A percentile compares a stretch with the other conserved stretches of the same genome.
Evolutionary conservation across 1,284 basidiomycete genomes (phyloP).

Genomic region (Melampsora occidentalis): DNA sequence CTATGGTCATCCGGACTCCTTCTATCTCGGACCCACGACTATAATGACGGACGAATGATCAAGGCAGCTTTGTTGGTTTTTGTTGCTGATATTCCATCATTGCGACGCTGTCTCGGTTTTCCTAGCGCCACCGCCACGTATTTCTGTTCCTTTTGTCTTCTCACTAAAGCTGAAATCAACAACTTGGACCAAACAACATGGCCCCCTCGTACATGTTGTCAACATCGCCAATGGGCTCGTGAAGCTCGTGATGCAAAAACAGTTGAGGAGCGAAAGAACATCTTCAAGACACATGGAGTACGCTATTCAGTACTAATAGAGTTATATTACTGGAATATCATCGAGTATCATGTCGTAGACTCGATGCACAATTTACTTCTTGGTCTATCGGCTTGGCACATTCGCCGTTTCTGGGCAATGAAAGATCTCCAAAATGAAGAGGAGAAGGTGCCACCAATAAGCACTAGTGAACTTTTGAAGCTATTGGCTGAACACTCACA

Average conservation of each 20-base stretch:
- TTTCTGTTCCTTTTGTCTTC: not conserved
- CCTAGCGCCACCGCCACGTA: not conserved
- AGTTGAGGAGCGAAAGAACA: no score
- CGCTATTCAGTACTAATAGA: not conserved
- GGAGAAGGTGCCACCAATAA: not conserved
- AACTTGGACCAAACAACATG: not conserved
- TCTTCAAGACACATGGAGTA: not conserved
- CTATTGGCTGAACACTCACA: not conserved
- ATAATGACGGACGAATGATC: not conserved
- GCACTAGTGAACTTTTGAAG: not conserved
- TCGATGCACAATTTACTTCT: slow-evolving; percentile 35
- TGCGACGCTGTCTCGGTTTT: not conserved
- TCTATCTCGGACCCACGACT: not conserved
- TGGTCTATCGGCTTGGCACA: slow-evolving; percentile 21
- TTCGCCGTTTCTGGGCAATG: slow-evolving; percentile 16
- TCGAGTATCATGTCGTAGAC: not conserved
- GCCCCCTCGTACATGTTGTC: not conserved
- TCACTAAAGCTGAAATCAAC: not conserved
- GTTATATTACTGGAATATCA: not conserved
- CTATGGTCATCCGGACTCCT: not conserved
- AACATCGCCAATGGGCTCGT: not conserved
- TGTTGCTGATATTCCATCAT: slow-evolving; percentile 1
- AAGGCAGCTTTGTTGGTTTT: not conserved
- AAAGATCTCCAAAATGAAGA: slow-evolving; percentile 4
- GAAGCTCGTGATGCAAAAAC: not conserved